phyloP scores from a whole-genome alignment of 1,284 basidiomycete genomes.

The Thelephora terrestris region DNA sequence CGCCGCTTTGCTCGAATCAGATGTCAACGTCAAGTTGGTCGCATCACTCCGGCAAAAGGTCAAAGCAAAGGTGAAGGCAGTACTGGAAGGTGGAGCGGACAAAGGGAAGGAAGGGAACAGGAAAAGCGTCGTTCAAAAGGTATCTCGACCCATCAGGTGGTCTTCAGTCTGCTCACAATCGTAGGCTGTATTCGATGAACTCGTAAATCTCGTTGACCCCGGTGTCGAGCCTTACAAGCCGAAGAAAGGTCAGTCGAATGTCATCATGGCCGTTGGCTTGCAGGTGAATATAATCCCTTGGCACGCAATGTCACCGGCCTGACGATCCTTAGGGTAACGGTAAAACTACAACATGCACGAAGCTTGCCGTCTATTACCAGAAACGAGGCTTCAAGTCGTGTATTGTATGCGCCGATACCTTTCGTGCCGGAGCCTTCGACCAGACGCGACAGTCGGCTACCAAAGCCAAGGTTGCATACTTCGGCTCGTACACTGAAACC shows the following conservation, averaged over 20 bases:
- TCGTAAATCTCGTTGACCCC: slow-evolving; percentile 91
- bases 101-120: slow-evolving; percentile 74
- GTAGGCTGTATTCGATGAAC: slow-evolving; percentile 94
- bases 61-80: slow-evolving; percentile 75
- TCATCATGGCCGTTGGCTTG: slow-evolving; percentile 96
- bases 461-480: slow-evolving; percentile 98
- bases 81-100: slow-evolving; percentile 63
- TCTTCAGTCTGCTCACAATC: slow-evolving; percentile 1
- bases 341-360: slow-evolving; percentile 97
- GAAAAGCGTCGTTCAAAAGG: slow-evolving; percentile 87
- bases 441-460: slow-evolving; percentile 94
- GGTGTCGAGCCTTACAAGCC: slow-evolving; percentile 94
- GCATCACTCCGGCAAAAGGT: slow-evolving; percentile 82
- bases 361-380: slow-evolving; percentile 96
- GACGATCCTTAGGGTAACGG: slow-evolving; percentile 69
- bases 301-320: neutral
- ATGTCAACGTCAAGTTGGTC: slow-evolving; percentile 98
- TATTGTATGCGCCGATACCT: slow-evolving; percentile 98
- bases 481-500: slow-evolving; percentile 97
- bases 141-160: slow-evolving; percentile 21
- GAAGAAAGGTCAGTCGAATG: slow-evolving; percentile 89
- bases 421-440: slow-evolving; percentile 98
- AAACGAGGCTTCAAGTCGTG: slow-evolving; percentile 96
- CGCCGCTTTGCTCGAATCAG: slow-evolving; percentile 88
- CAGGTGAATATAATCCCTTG: slow-evolving; percentile 43